Base-by-base conservation (phyloP, 805 yeast genomes). In the Candida alai region DNA sequence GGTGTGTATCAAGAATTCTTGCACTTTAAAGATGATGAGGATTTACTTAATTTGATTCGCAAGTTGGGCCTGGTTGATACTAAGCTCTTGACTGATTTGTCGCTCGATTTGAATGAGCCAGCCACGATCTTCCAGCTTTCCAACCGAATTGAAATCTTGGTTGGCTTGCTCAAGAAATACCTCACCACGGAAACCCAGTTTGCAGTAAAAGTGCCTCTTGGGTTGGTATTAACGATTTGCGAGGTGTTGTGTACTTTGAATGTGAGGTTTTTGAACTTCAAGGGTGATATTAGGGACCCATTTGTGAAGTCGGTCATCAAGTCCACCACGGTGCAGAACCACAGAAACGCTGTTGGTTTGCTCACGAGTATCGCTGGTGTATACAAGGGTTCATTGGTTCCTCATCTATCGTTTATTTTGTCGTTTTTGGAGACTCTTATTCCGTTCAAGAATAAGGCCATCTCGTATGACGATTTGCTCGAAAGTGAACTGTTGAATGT, bases 171-270 rank as follows among this genome's bases (percentile, higher is more conserved):
- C 22, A 31, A 32, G 37, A 80, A 36, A 34, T 83, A 42, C 43
- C 52, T 37, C 57, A 56, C 69, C 3, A 61, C 75, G 6, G 71
- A 76, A 17, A 77, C 87, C 1, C 75, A 73, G 25, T 69, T 64
- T 45, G 62, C 78, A 9, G 69, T 79, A 6, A 64, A 69, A 41
- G 67, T 84, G 6, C 93, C 94, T 3, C 42, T 85, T 10, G 89
- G 90, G 1, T 47, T 60, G 28, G 50, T 82, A 3, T 49, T 81
- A 4, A 51, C 64, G 6, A 40, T 80, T 31, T 61, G 68, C 15
- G 87, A 82, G 46, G 58, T 78, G 9, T 48, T 80, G 11, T 56
- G 75, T 38, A 67, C 79, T 12, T 55, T 85, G 38, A 76, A 79
- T 43, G 56, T 71, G 10, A 73, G 68, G 34, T 76, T 74, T 41